These are phyloP conservation scores for Cryptococcus hybrid DNA, from an alignment of 1,284 basidiomycete genomes.

Conservation along the genomic window DNA sequence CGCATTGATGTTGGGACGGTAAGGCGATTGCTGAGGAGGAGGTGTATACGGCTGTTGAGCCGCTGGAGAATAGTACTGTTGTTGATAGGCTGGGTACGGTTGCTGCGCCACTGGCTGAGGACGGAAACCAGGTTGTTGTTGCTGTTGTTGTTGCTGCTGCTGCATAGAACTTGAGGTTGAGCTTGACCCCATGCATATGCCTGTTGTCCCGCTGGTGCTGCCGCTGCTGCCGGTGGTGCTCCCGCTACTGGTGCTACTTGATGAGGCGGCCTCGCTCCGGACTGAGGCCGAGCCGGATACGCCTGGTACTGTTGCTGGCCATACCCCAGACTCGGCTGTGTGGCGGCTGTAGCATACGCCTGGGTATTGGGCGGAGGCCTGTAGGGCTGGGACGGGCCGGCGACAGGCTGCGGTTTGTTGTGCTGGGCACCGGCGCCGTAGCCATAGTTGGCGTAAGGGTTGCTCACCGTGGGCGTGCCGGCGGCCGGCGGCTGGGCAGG, in stretches of 20 bases:
- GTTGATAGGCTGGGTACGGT: constrained; percentile 5
- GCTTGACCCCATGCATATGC: neutral
- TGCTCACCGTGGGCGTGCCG: constrained; percentile 18
- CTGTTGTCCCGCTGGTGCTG: constrained; percentile 3
- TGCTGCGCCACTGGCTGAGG: constrained; percentile 1
- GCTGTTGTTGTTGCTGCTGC: constrained; percentile 11
- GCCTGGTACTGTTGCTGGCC: constrained; percentile 8
- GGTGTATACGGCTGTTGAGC: constrained; percentile 5
- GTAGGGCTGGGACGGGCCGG: constrained; percentile 16
- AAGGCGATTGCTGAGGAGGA: constrained; percentile 5
- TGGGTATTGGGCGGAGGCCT: constrained; percentile 11
- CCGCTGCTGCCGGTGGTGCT: neutral
- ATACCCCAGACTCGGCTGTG: constrained; percentile 11
- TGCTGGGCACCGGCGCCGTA: constrained; percentile 45
- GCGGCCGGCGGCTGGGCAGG: constrained; percentile 13
- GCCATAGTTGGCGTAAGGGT: constrained; percentile 47
- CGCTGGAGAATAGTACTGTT: neutral
- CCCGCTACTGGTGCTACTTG: neutral
- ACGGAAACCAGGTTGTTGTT: constrained; percentile 12
- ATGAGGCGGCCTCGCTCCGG: neutral
- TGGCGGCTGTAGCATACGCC: constrained; percentile 9
- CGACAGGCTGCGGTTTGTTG: constrained; percentile 9
- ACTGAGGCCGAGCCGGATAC: constrained; percentile 9
- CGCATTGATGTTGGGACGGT: neutral
- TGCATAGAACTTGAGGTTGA: neutral